Percentiles rank a stretch among this genome's conserved stretches.
Conservation (phyloP, 192 early-diverging fungal species). For the Dissophora globulifera region DNA sequence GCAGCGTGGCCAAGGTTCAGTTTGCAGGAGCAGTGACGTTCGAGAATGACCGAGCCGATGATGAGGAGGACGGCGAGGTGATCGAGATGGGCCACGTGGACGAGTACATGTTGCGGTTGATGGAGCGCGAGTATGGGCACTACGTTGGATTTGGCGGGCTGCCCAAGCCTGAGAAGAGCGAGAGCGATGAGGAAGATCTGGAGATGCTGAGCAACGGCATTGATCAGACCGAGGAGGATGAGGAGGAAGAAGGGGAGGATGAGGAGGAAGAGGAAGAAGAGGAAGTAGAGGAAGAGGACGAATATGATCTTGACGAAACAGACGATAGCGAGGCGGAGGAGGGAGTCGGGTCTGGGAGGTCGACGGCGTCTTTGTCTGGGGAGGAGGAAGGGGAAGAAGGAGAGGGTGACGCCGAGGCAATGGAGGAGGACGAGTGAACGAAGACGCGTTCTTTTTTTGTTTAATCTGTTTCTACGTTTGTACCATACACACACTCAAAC, state of each 20-base stretch:
- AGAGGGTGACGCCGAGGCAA: too few species aligned
- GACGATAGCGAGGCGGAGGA: constrained; percentile 9
- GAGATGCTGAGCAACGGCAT: constrained; percentile 2
- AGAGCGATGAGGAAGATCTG: constrained; percentile 2
- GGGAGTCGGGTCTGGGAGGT: neutral
- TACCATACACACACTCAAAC: too few species aligned
- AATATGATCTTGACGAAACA: constrained; percentile 10
- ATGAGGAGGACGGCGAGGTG: constrained; percentile 41
- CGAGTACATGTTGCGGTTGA: constrained; percentile 76
- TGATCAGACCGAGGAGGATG: constrained; percentile 10
- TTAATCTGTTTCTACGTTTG: too few species aligned
- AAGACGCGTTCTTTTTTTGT: neutral
- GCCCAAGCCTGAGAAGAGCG: constrained; percentile 35
- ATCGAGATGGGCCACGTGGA: constrained; percentile 75
- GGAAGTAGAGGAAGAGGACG: constrained; percentile 13
- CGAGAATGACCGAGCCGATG: constrained; percentile 13
- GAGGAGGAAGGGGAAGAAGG: neutral
- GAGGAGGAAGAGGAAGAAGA: constrained; percentile 14
- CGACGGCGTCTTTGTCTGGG: neutral
- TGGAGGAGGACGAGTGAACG: too few species aligned
- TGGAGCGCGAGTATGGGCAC: constrained; percentile 63
- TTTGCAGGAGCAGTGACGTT: constrained; percentile 9
- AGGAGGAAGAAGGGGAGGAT: constrained; percentile 30
- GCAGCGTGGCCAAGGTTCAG: constrained; percentile 21
- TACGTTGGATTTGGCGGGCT: constrained; percentile 66